phyloP scores from a whole-genome alignment of 148 eudicot genomes.

The Drosera capensis region DNA sequence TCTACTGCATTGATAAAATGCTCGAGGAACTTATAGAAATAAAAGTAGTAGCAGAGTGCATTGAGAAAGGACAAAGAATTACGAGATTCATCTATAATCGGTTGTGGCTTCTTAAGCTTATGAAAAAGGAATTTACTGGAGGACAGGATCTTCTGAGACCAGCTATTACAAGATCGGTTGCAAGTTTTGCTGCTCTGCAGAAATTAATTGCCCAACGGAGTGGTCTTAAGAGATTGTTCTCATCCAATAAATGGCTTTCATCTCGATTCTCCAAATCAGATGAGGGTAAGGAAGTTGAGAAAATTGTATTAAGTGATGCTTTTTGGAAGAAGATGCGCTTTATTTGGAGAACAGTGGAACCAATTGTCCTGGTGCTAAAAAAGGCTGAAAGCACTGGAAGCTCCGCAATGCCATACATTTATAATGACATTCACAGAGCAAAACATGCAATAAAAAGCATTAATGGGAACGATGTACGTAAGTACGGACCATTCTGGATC shows the following conservation, averaged over 20 bases:
- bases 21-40: conserved; percentile 69
- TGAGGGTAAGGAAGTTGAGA: conserved; percentile 83
- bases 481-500: conserved; percentile 80
- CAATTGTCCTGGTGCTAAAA: conserved; percentile 55
- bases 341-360: conserved; percentile 58
- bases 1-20: conserved; percentile 58
- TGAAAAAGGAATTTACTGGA: conserved; percentile 79
- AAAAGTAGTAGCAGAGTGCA: conserved; percentile 61
- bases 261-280: conserved; percentile 57
- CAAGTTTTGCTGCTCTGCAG: conserved; percentile 58
- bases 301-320: conserved; percentile 42
- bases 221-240: conserved; percentile 62
- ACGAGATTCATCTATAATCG: conserved; percentile 80
- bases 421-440: conserved; percentile 64
- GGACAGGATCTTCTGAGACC: conserved; percentile 72
- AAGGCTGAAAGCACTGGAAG: conserved; percentile 44
- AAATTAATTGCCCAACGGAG: conserved; percentile 52
- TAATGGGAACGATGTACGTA: conserved; percentile 55
- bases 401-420: conserved; percentile 65
- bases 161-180: conserved; percentile 44
- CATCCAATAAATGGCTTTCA: conserved; percentile 66
- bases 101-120: conserved; percentile 45
- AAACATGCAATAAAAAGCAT: conserved; percentile 55
- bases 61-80: conserved; percentile 65
- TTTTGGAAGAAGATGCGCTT: conserved; percentile 85